Evolutionary conservation across 1,284 basidiomycete genomes (phyloP).

Genomic region (Pascua guehoae): DNA sequence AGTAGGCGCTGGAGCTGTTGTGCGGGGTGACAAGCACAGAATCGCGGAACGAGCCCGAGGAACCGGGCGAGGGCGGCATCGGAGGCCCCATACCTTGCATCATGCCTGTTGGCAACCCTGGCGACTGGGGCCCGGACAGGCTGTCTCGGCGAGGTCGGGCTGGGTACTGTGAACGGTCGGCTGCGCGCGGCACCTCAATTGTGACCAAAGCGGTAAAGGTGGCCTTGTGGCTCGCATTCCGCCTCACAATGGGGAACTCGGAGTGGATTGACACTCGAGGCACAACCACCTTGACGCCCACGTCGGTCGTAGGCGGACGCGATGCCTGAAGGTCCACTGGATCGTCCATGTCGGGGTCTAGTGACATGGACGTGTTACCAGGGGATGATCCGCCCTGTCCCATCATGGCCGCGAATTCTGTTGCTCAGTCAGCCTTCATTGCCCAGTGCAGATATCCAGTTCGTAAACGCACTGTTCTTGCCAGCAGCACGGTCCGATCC

Average conservation of each 20-base stretch:
- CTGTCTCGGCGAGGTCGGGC: slow-evolving; percentile 26
- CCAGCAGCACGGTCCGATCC: slow-evolving; percentile 63
- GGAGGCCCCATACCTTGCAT: slow-evolving; percentile 11
- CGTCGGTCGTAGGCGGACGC: no score
- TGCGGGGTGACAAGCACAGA: slow-evolving; percentile 3
- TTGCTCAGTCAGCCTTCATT: neutral
- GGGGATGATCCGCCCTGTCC: slow-evolving; percentile 41
- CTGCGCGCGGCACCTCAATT: slow-evolving; percentile 80
- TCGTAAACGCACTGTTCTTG: slow-evolving; percentile 70
- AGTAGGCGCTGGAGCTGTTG: neutral
- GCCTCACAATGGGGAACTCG: slow-evolving; percentile 76
- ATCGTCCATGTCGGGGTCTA: no score
- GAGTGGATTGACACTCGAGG: slow-evolving; percentile 84
- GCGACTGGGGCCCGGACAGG: slow-evolving; percentile 15
- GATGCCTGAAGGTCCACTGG: no score
- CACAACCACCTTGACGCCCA: slow-evolving; percentile 63
- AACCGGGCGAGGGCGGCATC: slow-evolving; percentile 35
- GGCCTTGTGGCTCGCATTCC: slow-evolving; percentile 58
- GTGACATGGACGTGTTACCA: no score
- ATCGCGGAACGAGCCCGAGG: slow-evolving; percentile 19
- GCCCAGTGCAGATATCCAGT: neutral
- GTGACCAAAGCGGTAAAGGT: slow-evolving; percentile 84
- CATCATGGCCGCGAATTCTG: slow-evolving; percentile 88
- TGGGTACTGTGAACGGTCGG: slow-evolving; percentile 30
- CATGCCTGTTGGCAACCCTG: no score